Evolutionary conservation across 2,329 filamentous ascomycete species (phyloP).

Genomic region (Onygena corvina): DNA sequence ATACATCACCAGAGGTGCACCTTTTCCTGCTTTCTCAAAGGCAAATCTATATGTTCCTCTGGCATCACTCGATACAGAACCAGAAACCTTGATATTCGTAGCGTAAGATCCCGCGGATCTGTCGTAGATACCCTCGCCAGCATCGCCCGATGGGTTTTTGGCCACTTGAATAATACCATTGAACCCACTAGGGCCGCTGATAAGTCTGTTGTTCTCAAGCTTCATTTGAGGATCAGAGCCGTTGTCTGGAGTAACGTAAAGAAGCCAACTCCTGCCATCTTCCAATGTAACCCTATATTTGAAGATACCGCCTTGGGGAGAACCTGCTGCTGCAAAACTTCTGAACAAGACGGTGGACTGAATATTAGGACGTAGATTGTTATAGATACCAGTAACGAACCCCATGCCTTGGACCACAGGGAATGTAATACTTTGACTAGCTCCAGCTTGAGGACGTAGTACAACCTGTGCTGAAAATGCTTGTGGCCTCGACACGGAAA

Average conservation of each 20-base stretch:
- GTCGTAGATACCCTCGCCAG: slow-evolving; percentile 60
- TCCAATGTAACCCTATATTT: slow-evolving; percentile 67
- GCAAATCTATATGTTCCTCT: slow-evolving; percentile 60
- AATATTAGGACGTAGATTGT: slow-evolving; percentile 56
- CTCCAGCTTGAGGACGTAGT: slow-evolving; percentile 44
- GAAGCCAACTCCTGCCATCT: slow-evolving; percentile 62
- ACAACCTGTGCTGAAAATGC: slow-evolving; percentile 56
- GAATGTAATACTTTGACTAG: slow-evolving; percentile 55
- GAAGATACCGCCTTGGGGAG: slow-evolving; percentile 50
- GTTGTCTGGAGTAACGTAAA: slow-evolving; percentile 57
- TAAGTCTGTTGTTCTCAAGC: slow-evolving; percentile 52
- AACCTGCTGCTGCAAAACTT: slow-evolving; percentile 44
- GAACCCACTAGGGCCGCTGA: slow-evolving; percentile 56
- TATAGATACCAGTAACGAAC: slow-evolving; percentile 69
- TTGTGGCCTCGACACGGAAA: slow-evolving; percentile 42
- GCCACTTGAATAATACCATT: slow-evolving; percentile 70
- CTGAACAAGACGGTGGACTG: slow-evolving; percentile 64
- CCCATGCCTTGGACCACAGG: slow-evolving; percentile 83
- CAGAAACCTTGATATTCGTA: slow-evolving; percentile 51
- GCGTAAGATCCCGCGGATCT: slow-evolving; percentile 64
- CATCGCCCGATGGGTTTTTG: slow-evolving; percentile 52
- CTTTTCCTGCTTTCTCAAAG: slow-evolving; percentile 60
- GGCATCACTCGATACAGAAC: slow-evolving; percentile 43
- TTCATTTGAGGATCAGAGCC: slow-evolving; percentile 54
- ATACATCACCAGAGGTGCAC: slow-evolving; percentile 60